Base-by-base conservation (phyloP, 108 stramenopile species). In the Cyclostephanos tholiformis region DNA sequence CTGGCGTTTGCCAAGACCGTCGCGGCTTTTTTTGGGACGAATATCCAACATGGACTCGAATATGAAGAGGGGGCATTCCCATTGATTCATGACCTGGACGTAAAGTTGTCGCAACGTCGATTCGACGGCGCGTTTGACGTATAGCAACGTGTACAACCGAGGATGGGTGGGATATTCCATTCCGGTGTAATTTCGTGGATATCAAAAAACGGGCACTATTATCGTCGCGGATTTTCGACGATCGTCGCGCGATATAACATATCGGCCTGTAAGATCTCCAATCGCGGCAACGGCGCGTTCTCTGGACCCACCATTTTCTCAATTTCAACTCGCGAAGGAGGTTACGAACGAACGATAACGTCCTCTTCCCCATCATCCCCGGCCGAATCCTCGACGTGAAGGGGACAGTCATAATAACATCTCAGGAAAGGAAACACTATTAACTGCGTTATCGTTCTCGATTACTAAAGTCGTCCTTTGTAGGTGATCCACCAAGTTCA, bases 1-100 rank as follows among this genome's bases (percentile, higher is more conserved):
- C 58, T 90, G 3, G 90, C 79, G 14, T 82, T 86, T 17, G 82
- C 82, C 44, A 96, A 91, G 10, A 84, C 89, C 5, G 78, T 87
- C 7, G 88, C 95, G n/a, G 95, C 91, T 2, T 88, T 90, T 63
- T 96, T 89, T 77, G 95, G 95, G 12, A 96, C 94, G 95, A 96
- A 96, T 67, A 63, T 96, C n/a, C 67, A 91, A 8, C 83, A 82
- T 66, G 95, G 95, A 2, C 68, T 85, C 5, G 95, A 96, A 71
- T 58, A 86, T 11, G 72, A 79, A 6, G 71, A 75, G 39, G 82
- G 84, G 9, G 87, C 89, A 2, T 93, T 96, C 71, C 73, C 85
- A 86, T 44, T 92, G 91, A 77, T 92, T 92, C 89, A 92, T 92
- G 44, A 76, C 78, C 72, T 92, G 89, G 49, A 69, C 43, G 30